Evolutionary conservation across 176 grass and related monocot genomes (phyloP).

Genomic region (Cenchrus fungigraminus): DNA sequence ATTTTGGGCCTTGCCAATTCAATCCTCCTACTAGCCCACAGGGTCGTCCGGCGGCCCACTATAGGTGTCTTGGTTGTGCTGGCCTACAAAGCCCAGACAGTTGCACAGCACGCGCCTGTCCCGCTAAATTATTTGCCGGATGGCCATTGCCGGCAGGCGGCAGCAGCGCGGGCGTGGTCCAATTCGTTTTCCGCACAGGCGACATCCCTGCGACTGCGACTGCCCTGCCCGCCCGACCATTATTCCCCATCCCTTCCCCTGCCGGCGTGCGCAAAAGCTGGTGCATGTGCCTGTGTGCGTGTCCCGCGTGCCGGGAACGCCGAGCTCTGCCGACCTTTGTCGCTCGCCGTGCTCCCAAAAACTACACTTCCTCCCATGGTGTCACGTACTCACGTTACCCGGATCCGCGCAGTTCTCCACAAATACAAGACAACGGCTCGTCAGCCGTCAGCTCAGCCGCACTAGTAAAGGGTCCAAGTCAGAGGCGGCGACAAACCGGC

Average conservation of each 20-base stretch:
- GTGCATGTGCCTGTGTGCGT: background rate
- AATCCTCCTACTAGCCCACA: background rate
- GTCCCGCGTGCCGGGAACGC: slow-evolving; percentile 9
- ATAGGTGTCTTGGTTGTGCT: background rate
- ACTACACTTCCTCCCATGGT: slow-evolving; percentile 27
- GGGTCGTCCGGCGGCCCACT: too few species aligned
- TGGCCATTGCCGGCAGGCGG: background rate
- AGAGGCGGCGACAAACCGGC: slow-evolving; percentile 37
- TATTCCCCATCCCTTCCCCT: background rate
- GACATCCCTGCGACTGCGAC: background rate
- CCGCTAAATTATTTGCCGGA: background rate
- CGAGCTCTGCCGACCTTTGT: background rate
- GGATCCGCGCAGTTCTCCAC: background rate
- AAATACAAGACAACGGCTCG: slow-evolving; percentile 2
- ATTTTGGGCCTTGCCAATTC: too few species aligned
- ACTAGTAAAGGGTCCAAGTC: slow-evolving; percentile 6
- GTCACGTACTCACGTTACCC: background rate
- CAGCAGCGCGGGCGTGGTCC: background rate
- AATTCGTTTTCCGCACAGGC: background rate
- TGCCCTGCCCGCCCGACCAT: background rate
- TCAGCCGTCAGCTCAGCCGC: background rate
- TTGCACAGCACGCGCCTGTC: background rate
- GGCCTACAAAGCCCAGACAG: background rate
- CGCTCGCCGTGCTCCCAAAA: background rate
- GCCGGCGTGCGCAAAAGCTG: slow-evolving; percentile 44